These are phyloP conservation scores for Trichosanthes cucumerina DNA, from an alignment of 306 rosid species.

Conservation along the genomic window DNA sequence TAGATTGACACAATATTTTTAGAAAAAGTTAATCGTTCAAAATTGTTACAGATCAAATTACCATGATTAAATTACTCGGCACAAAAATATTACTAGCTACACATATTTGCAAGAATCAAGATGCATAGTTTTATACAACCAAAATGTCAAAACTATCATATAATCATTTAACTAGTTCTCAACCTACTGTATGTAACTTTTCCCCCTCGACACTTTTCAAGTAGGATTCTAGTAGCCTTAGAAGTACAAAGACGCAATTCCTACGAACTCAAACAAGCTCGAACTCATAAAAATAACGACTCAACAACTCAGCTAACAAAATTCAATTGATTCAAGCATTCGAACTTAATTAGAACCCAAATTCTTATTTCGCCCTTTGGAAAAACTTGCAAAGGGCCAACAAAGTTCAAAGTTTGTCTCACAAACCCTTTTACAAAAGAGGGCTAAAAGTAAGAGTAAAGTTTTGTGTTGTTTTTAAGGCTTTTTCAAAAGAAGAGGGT, in stretches of 20 bases:
- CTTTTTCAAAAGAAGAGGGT: constrained; percentile 47
- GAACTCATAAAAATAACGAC: background rate
- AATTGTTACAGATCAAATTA: too few relatives aligned
- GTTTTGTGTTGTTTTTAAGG: background rate
- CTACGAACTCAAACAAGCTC: background rate
- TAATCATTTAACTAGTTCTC: too few relatives aligned
- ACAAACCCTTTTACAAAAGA: background rate
- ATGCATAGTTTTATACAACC: too few relatives aligned
- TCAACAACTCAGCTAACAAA: background rate
- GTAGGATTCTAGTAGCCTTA: too few relatives aligned
- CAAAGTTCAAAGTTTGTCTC: background rate
- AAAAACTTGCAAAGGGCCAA: background rate
- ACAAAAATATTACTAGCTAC: too few relatives aligned
- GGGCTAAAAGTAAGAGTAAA: background rate
- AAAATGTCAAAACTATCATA: too few relatives aligned
- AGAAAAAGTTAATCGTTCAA: too few relatives aligned
- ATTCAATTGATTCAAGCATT: background rate
- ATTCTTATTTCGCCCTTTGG: background rate
- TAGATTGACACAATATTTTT: too few relatives aligned
- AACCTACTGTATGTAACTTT: too few relatives aligned
- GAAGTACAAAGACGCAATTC: background rate
- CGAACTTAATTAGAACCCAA: background rate
- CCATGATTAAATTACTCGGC: too few relatives aligned
- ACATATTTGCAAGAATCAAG: too few relatives aligned
- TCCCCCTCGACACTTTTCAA: too few relatives aligned